phyloP scores from a whole-genome alignment of 176 grass and related monocot species.

The Stipa capillata region DNA sequence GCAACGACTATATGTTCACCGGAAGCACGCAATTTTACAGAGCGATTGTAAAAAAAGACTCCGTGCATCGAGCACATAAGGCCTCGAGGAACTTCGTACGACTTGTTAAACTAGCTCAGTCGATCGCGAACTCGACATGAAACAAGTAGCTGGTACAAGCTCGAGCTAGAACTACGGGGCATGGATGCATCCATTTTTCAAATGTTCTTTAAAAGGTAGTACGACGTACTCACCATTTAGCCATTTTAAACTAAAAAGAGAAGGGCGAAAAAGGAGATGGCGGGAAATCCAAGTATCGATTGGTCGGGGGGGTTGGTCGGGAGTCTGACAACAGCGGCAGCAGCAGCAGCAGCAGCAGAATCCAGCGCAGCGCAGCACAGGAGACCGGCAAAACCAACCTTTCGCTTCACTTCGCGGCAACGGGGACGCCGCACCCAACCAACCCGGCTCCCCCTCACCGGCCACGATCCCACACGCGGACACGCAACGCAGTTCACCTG shows the following conservation, averaged over 20 bases:
- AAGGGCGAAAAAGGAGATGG: neutral
- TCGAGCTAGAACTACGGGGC: neutral
- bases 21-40: neutral
- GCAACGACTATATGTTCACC: too few species aligned
- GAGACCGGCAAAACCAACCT: neutral
- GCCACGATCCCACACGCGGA: slow-evolving; percentile 6
- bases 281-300: slow-evolving; percentile 48
- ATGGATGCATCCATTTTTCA: neutral
- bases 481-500: neutral
- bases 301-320: slow-evolving; percentile 38
- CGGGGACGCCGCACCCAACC: slow-evolving; percentile 93
- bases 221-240: neutral
- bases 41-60: neutral
- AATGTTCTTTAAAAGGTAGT: neutral
- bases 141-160: neutral
- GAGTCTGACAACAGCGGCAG: slow-evolving; percentile 22
- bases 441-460: slow-evolving; percentile 37
- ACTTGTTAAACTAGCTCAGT: too few species aligned
- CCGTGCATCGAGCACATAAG: too few species aligned
- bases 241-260: neutral
- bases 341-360: neutral
- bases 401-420: slow-evolving; percentile 97
- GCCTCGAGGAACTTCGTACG: too few species aligned
- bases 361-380: slow-evolving; percentile 9
- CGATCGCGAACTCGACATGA: too few species aligned